Evolutionary conservation across 768 basidiomycete species (phyloP).

Genomic region (Naganishia kalamii): DNA sequence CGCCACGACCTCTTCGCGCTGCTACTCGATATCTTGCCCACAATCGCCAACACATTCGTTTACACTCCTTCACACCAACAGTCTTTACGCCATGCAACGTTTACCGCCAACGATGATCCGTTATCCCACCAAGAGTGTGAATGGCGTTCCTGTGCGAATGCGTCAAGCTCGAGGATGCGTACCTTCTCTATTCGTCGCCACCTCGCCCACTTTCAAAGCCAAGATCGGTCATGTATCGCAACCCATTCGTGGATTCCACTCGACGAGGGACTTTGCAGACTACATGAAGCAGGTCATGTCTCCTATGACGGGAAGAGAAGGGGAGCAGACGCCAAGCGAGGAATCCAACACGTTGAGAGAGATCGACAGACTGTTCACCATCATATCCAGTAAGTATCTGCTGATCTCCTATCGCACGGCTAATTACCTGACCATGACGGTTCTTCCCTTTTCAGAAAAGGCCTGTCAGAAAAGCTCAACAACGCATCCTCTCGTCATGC

Average conservation of each 20-base stretch:
- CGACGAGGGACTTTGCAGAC: neutral
- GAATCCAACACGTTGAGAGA: slow-evolving; percentile 29
- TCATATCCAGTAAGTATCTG: slow-evolving; percentile 34
- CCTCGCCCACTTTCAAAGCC: neutral
- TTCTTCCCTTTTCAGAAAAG: neutral
- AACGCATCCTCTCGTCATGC: slow-evolving; percentile 36
- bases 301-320: neutral
- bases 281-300: slow-evolving; percentile 9
- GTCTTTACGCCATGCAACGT: neutral
- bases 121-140: neutral
- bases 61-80: neutral
- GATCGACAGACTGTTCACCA: slow-evolving; percentile 38
- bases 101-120: neutral
- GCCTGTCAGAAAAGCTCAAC: neutral
- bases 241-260: neutral
- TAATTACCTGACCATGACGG: neutral
- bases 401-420: neutral
- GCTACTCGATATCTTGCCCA: too few species aligned
- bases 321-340: slow-evolving; percentile 3
- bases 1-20: too few species aligned
- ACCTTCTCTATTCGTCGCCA: neutral
- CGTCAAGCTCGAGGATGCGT: too few species aligned
- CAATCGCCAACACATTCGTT: neutral
- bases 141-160: too few species aligned
- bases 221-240: neutral